These are phyloP conservation scores for Dryas integrifolia DNA, from an alignment of 331 rosid genomes.

Conservation along the genomic window DNA sequence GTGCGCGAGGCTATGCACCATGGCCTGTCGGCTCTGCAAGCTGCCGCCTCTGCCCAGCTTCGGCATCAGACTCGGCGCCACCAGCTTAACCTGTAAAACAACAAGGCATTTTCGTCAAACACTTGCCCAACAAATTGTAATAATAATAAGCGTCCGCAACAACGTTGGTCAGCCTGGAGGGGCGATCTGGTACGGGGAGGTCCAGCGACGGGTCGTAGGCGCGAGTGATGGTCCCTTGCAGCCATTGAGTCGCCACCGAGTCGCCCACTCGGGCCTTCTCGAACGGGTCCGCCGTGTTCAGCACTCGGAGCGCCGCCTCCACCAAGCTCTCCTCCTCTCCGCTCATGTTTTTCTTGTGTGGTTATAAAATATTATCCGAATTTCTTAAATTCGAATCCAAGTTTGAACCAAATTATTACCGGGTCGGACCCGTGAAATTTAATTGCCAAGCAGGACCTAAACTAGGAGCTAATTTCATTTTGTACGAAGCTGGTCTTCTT, in stretches of 20 bases:
- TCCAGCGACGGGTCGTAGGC: conserved; percentile 46
- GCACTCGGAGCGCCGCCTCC: conserved; percentile 72
- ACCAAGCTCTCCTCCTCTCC: conserved; percentile 43
- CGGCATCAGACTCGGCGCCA: conserved; percentile 77
- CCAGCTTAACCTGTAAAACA: conserved; percentile 56
- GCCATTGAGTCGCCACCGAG: conserved; percentile 63
- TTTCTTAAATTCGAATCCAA: not conserved
- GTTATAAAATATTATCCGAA: too few relatives aligned
- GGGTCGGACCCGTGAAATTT: not conserved
- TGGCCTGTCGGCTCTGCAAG: conserved; percentile 83
- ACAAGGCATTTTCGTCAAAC: conserved; percentile 33
- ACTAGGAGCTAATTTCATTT: not conserved
- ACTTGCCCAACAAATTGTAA: not conserved
- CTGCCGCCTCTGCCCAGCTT: conserved; percentile 88
- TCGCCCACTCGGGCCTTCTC: conserved; percentile 80
- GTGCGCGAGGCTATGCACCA: conserved; percentile 78
- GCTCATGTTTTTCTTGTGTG: not conserved
- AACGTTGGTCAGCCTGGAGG: conserved; percentile 67
- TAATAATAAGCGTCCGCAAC: not conserved
- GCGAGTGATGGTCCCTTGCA: conserved; percentile 46
- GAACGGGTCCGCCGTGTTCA: conserved; percentile 73
- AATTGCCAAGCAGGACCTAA: not conserved
- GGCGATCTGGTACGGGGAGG: conserved; percentile 63
- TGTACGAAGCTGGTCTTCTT: not conserved
- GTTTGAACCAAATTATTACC: not conserved